Conservation (phyloP, 2,329 filamentous ascomycete genomes). For the Diaporthe citriasiana region DNA sequence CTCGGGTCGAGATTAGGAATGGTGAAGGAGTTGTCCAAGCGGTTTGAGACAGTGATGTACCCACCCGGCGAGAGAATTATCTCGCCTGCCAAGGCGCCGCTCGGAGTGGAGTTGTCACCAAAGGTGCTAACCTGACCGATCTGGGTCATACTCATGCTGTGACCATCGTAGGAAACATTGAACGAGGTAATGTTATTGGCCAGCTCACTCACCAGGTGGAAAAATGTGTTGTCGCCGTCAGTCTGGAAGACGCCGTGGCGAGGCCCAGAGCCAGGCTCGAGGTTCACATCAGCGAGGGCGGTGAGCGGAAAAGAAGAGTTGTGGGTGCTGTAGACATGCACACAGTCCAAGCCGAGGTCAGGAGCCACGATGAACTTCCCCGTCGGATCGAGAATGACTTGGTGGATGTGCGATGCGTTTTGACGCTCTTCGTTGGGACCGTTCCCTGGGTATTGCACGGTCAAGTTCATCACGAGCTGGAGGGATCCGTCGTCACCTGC, state of each 20-base stretch:
- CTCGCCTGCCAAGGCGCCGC: background rate
- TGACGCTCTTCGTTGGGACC: background rate
- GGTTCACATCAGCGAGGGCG: background rate
- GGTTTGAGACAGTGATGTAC: background rate
- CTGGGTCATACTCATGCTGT: background rate
- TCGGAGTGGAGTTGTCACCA: background rate
- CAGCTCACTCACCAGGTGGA: conserved; percentile 12
- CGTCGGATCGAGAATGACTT: background rate
- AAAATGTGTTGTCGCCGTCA: background rate
- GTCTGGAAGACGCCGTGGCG: conserved; percentile 5
- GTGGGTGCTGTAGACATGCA: background rate
- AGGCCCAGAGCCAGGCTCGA: background rate
- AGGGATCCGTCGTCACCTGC: background rate
- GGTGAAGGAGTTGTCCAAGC: background rate
- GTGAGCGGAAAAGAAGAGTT: background rate
- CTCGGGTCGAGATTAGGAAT: background rate
- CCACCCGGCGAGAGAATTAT: background rate
- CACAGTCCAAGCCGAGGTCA: background rate
- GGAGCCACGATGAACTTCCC: background rate
- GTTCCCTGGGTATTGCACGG: background rate
- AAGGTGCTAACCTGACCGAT: conserved; percentile 3
- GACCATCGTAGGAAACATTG: background rate
- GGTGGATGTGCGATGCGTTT: background rate
- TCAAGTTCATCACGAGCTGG: background rate
- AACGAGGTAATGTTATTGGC: background rate